These are phyloP conservation scores for Phytophthora sp. DNA, from an alignment of 352 stramenopile genomes.

Conservation along the genomic window DNA sequence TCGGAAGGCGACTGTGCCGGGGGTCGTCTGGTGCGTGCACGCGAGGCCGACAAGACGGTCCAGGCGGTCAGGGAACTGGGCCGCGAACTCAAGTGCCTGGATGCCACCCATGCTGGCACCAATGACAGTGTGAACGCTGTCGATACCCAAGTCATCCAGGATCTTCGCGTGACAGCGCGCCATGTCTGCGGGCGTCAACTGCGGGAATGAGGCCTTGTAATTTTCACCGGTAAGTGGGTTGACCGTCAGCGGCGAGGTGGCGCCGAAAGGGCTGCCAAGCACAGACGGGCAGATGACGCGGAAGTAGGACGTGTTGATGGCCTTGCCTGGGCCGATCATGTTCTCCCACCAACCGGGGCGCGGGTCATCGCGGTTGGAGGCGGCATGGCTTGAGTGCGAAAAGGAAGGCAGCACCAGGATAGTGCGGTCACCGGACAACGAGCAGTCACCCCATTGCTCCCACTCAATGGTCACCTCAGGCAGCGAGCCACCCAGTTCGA, in stretches of 20 bases:
- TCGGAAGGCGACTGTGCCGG: slow-evolving; percentile 84
- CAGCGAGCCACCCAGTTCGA: slow-evolving; percentile 60
- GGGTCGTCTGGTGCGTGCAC: slow-evolving; percentile 87
- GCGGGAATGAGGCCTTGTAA: slow-evolving; percentile 79
- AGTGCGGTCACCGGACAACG: slow-evolving; percentile 69
- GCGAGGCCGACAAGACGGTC: slow-evolving; percentile 80
- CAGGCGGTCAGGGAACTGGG: slow-evolving; percentile 78
- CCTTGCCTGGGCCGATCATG: slow-evolving; percentile 86
- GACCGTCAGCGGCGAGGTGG: slow-evolving; percentile 71
- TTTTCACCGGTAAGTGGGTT: slow-evolving; percentile 68
- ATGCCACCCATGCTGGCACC: slow-evolving; percentile 90
- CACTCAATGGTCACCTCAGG: slow-evolving; percentile 73
- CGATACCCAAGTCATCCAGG: slow-evolving; percentile 77
- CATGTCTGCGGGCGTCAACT: slow-evolving; percentile 88
- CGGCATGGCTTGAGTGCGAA: slow-evolving; percentile 86
- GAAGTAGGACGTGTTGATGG: slow-evolving; percentile 90
- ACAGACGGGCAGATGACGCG: slow-evolving; percentile 87
- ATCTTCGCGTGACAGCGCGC: slow-evolving; percentile 78
- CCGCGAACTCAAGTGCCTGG: slow-evolving; percentile 86
- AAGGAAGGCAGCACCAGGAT: slow-evolving; percentile 88
- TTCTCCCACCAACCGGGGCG: slow-evolving; percentile 89
- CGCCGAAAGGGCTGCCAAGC: slow-evolving; percentile 86
- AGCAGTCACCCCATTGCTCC: slow-evolving; percentile 85
- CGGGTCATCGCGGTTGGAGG: slow-evolving; percentile 81
- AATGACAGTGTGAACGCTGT: slow-evolving; percentile 82